Base-by-base conservation (phyloP, 164 flowering plant genomes). In the Protea cynaroides region DNA sequence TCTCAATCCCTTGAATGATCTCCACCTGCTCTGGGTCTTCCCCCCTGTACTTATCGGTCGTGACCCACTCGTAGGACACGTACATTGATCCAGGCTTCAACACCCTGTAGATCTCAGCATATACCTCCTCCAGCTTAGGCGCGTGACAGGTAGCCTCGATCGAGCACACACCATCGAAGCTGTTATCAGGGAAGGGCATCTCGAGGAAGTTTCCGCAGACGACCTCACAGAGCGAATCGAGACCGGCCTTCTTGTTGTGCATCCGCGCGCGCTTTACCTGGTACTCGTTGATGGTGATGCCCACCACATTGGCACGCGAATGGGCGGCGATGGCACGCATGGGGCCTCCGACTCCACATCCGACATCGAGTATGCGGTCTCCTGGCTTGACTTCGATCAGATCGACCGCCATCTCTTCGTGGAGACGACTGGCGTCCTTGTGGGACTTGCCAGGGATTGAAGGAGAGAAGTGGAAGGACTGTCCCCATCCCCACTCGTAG, bases 91-190 rank as follows among this genome's bases (percentile, higher is more conserved):
- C 88, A 17, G 91, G 91, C 69, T 84, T 86, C 68, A 86, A 29
- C 5, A 84, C 91, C 69, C 88, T 46, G 68, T 65, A 84, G 54
- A 86, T 68, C 88, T 86, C 88, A 1, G 79, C 77, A 77, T 86
- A 86, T 0, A 86, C 91, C 19, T 86, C 88, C 23, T 82, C 87
- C 7, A 86, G 78, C 72, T 74, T 81, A 51, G 91, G 91, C 63
- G 91, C 91, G 75, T 86, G 88, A 34, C 91, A 84, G 1, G 91
- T 84, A 18, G 88, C 87, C 36, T 86, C 88, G 66, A 86, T 86
- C 56, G 88, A 81, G 77, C 82, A 84, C 34, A 85, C 91, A 17
- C 91, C 91, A 74, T 84, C 88, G 75, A 84, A 86, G 64, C 66
- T 67, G 71, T 68, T 63, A 36, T 82, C 84, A n/a, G 62, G 65